Evolutionary conservation across 2,329 filamentous ascomycete species (phyloP).

Genomic region (Fusarium sp.): DNA sequence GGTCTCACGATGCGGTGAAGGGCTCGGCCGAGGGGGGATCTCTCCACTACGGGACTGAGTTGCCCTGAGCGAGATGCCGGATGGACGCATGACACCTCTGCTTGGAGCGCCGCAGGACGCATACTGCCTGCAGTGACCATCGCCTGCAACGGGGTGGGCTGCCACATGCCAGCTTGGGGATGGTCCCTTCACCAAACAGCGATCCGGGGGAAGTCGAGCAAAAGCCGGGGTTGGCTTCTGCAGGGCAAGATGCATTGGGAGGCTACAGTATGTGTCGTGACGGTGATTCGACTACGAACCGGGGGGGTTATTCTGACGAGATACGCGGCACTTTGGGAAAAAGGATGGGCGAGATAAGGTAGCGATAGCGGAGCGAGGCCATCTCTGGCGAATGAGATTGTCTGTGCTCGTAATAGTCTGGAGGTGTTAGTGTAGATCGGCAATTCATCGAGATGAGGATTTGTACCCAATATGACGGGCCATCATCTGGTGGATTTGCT

Average conservation of each 20-base stretch:
- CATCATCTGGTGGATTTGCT: background rate
- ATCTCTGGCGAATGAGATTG: conserved; percentile 29
- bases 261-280: background rate
- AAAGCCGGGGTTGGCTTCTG: conserved; percentile 27
- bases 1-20: conserved; percentile 34
- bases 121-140: conserved; percentile 9
- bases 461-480: background rate
- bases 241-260: conserved; percentile 17
- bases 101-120: conserved; percentile 27
- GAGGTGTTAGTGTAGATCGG: conserved; percentile 22
- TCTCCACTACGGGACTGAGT: background rate
- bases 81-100: conserved; percentile 39
- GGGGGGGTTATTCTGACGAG: conserved; percentile 18
- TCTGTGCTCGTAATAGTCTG: conserved; percentile 23
- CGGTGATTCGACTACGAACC: conserved; percentile 20
- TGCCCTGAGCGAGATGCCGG: conserved; percentile 16
- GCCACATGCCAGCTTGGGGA: conserved; percentile 32
- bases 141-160: conserved; percentile 11
- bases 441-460: conserved; percentile 34
- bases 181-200: conserved; percentile 13
- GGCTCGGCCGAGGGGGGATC: conserved; percentile 23
- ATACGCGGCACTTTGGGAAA: conserved; percentile 11
- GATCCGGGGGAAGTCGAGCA: conserved; percentile 12
- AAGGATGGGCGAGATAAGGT: conserved; percentile 7
- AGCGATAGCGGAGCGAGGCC: conserved; percentile 25